Evolutionary conservation across 208 protist genomes (phyloP), one percentile per base, ranked within the genome.

Genomic region (Leishmania arabica): DNA sequence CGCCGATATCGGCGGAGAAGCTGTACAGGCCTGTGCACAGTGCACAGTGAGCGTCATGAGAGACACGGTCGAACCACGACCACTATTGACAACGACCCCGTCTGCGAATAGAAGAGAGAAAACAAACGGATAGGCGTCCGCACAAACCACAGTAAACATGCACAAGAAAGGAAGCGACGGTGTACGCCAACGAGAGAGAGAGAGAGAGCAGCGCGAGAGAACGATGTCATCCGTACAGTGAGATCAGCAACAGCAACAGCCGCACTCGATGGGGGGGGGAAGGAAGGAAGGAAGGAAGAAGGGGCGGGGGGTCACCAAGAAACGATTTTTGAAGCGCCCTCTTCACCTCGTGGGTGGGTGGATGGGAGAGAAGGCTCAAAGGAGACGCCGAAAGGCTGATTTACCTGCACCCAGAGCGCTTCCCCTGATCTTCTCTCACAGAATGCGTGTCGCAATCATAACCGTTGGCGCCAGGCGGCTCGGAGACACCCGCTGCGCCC

Each of bases 391-490:
- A 45, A 65, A 56, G 31, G 37, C 7, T 9, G 69, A 58, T n/a
- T 15, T 42, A 42, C 47, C 17, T 62, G 3, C 37, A 0, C 34
- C 47, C 40, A 15, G 34, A 45, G 37, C 2, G 31, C n/a, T 17
- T 76, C 60, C 31, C 45, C 58, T 47, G 69, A 54, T 24, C n/a
- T 4, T 37, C 8, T 40, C 17, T 84, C 51, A 90, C 24, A 91
- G 64, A 85, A 92, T 92, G 56, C 85, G 88, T 15, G 90, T 92
- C 27, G 83, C 90, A 45, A 93, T 89, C 75, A 91, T 84, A 40
- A 91, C 84, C 17, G 74, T 84, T 45, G 77, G 75, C 17, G 82
- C 77, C 37, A 85, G 72, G 34, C 65, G 82, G 37, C 62, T 79
- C 58, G n/a, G 11, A 3, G 64, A 27, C 42, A 45, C 76, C 45